Evolutionary conservation across 2,329 filamentous ascomycete species (phyloP).

Genomic region (Talaromyces sp.): DNA sequence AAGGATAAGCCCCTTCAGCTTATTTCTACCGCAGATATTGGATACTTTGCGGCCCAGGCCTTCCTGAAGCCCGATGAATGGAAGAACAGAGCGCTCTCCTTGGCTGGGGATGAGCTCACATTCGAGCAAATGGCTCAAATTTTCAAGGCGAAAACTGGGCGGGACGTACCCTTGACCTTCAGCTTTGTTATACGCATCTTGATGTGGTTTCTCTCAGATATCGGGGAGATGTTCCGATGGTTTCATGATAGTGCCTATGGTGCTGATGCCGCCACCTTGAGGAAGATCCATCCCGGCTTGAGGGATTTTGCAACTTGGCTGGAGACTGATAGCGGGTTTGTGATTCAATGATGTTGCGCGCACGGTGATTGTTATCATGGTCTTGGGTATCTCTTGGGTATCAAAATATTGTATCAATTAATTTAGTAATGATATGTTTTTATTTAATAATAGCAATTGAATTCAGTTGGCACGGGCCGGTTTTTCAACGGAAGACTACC

Average conservation of each 20-base stretch:
- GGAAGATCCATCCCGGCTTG: conserved; percentile 48
- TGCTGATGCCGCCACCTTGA: conserved; percentile 49
- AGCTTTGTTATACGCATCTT: conserved; percentile 45
- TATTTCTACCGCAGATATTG: conserved; percentile 55
- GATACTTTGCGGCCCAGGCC: conserved; percentile 53
- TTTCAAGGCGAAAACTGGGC: conserved; percentile 52
- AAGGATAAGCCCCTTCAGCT: conserved; percentile 48
- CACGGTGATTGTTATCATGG: too few relatives aligned
- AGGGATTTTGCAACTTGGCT: conserved; percentile 54
- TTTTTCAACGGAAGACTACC: too few relatives aligned
- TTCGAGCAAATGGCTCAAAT: conserved; percentile 48
- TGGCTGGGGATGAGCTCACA: conserved; percentile 58
- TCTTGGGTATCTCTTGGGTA: too few relatives aligned
- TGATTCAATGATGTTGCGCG: background rate
- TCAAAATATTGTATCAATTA: too few relatives aligned
- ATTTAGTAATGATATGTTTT: background rate
- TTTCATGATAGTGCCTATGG: conserved; percentile 53
- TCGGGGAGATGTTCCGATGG: conserved; percentile 56
- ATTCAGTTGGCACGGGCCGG: too few relatives aligned
- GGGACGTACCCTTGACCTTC: conserved; percentile 47
- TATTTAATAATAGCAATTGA: too few relatives aligned
- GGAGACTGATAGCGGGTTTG: conserved; percentile 49
- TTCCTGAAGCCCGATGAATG: conserved; percentile 52
- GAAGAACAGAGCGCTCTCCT: conserved; percentile 48
- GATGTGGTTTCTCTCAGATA: conserved; percentile 47